A percentile compares a stretch with the other conserved stretches of the same genome.
phyloP scores from a whole-genome alignment of 495 filamentous ascomycete species.

The Podospora didyma region DNA sequence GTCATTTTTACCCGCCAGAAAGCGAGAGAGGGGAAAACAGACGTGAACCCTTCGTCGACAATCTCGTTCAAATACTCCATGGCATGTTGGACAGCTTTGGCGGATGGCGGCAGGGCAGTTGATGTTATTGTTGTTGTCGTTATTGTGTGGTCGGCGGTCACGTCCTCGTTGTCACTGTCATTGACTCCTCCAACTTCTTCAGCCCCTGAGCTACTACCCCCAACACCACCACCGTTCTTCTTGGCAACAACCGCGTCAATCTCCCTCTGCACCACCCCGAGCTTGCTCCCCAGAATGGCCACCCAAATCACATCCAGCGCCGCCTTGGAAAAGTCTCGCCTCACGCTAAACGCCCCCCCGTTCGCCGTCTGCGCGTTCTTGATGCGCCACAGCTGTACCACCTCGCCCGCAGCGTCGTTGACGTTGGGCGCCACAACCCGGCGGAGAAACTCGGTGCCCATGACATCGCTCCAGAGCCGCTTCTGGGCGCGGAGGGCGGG shows the following conservation, averaged over 20 bases:
- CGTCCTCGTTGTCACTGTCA: no score
- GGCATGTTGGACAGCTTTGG: background rate
- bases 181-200: no score
- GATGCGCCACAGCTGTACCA: conserved; percentile 29
- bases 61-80: conserved; percentile 8
- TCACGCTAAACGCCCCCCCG: conserved; percentile 18
- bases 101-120: background rate
- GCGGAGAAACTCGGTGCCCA: conserved; percentile 29
- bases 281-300: conserved; percentile 25
- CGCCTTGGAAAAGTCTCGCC: conserved; percentile 24
- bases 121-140: no score
- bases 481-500: conserved; percentile 22
- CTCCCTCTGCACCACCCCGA: conserved; percentile 15
- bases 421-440: conserved; percentile 29
- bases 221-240: background rate
- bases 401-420: conserved; percentile 15
- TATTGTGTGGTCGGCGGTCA: no score
- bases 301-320: conserved; percentile 35
- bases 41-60: background rate
- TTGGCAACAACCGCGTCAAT: background rate
- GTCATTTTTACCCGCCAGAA: conserved; percentile 6
- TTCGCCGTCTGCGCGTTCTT: background rate
- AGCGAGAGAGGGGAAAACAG: background rate
- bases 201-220: background rate
- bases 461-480: conserved; percentile 28